These are phyloP conservation scores for Aspergillus olivimuriae DNA, from an alignment of 495 filamentous ascomycete genomes.

Conservation along the genomic window DNA sequence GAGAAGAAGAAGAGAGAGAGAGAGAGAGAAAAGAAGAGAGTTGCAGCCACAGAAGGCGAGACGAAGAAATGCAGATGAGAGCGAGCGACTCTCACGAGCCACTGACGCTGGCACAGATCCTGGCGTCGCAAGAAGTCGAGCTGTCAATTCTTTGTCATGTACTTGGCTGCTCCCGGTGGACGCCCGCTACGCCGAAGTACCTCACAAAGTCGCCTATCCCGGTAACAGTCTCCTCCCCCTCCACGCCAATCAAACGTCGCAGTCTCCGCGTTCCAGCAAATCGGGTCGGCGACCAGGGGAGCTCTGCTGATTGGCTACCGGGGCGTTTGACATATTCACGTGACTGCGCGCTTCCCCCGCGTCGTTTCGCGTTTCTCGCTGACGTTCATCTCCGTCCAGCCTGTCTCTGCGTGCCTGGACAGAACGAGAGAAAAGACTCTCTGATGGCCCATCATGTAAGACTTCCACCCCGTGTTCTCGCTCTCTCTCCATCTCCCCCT, in stretches of 20 bases:
- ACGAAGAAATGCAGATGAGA: no score
- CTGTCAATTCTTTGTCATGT: conserved; percentile 13
- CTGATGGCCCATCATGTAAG: neutral
- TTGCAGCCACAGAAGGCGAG: neutral
- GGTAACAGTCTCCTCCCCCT: conserved; percentile 1
- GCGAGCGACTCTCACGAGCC: conserved; percentile 2
- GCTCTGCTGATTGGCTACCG: neutral
- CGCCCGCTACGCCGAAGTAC: no score
- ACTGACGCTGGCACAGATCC: conserved; percentile 4
- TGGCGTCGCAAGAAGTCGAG: conserved; percentile 7
- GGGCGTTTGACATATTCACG: neutral
- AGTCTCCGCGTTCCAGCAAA: neutral
- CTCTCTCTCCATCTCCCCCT: neutral
- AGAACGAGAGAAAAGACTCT: neutral
- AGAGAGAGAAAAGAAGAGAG: neutral
- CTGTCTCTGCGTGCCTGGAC: no score
- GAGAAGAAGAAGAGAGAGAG: neutral
- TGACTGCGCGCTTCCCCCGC: neutral
- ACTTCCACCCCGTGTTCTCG: neutral
- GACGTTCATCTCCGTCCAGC: neutral
- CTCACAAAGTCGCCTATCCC: neutral
- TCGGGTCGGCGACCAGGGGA: neutral
- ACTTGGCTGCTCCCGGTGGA: no score
- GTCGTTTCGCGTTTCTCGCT: neutral
- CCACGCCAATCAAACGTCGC: conserved; percentile 1